Evolutionary conservation across 2,329 filamentous ascomycete genomes (phyloP).

Genomic region (Botrytis fragariae): DNA sequence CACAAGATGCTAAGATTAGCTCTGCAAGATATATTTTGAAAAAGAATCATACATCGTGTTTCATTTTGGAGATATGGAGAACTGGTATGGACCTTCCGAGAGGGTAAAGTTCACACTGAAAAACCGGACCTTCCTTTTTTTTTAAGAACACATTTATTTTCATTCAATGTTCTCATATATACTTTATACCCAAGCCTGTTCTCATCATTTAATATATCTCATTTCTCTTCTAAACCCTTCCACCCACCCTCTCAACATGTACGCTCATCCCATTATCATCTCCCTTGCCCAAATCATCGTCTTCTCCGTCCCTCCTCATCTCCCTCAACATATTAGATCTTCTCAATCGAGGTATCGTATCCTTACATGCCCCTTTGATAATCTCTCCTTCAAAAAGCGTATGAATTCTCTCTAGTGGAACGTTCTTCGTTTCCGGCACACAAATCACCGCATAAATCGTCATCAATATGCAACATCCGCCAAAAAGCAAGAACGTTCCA

Average conservation of each 20-base stretch:
- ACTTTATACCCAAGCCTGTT: accelerated
- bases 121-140: not conserved
- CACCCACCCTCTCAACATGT: not conserved
- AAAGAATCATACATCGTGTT: too few species aligned
- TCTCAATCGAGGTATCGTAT: slow-evolving; percentile 14
- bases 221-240: not conserved
- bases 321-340: slow-evolving; percentile 8
- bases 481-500: slow-evolving; percentile 33
- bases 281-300: not conserved
- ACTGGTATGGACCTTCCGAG: not conserved
- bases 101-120: not conserved
- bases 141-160: not conserved
- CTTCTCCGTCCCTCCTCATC: not conserved
- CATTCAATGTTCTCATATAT: not conserved
- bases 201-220: too few species aligned
- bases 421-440: slow-evolving; percentile 65
- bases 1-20: too few species aligned
- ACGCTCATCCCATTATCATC: not conserved
- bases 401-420: slow-evolving; percentile 59
- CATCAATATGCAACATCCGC: slow-evolving; percentile 19
- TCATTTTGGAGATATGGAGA: not conserved
- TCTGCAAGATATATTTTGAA: too few species aligned
- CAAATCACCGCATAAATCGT: slow-evolving; percentile 25
- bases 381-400: slow-evolving; percentile 27
- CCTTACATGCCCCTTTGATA: slow-evolving; percentile 1